Evolutionary conservation across 2,329 filamentous ascomycete genomes (phyloP).

Genomic region (Zymoseptoria crescenta): DNA sequence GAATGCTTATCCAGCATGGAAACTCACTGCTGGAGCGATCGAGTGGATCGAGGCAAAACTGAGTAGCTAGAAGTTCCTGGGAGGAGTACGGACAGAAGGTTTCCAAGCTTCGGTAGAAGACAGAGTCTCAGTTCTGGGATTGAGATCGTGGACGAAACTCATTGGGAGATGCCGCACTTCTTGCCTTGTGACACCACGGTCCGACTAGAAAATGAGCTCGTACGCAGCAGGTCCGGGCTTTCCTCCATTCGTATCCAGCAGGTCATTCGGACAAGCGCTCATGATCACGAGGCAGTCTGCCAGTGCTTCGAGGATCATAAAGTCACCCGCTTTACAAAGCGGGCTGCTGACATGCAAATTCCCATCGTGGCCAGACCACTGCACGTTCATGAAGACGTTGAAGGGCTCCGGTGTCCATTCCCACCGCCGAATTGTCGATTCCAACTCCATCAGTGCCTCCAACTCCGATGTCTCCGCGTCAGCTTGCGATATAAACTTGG

Average conservation of each 20-base stretch:
- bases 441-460: neutral
- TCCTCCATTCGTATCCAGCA: neutral
- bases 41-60: neutral
- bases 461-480: neutral
- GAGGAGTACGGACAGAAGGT: too few species aligned
- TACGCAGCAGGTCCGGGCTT: neutral
- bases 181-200: neutral
- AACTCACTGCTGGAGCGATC: neutral
- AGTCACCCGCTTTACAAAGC: neutral
- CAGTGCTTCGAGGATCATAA: neutral
- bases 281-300: neutral
- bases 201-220: neutral
- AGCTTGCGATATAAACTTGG: neutral
- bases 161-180: neutral
- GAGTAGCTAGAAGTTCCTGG: neutral
- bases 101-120: too few species aligned
- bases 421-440: neutral
- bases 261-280: neutral
- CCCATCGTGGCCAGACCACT: neutral
- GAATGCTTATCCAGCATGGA: neutral
- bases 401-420: neutral
- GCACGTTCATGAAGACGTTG: neutral
- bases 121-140: neutral
- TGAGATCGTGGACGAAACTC: too few species aligned
- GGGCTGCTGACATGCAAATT: neutral